Conservation (phyloP, 345 rosid species). For the Citrus australasica region DNA sequence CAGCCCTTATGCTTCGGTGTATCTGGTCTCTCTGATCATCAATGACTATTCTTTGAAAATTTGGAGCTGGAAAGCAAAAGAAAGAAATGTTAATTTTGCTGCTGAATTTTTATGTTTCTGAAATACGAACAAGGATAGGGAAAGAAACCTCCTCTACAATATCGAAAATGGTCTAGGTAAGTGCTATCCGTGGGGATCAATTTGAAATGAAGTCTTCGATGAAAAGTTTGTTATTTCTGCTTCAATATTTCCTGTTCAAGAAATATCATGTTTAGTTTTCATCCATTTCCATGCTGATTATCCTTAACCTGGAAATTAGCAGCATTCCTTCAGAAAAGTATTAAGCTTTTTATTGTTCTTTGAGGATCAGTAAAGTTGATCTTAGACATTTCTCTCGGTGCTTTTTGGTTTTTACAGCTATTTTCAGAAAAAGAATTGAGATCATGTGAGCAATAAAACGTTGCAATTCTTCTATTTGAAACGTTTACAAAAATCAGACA, state of each 20-base stretch:
- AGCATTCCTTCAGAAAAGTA: no score
- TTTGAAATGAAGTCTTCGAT: background rate
- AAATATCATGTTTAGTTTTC: no score
- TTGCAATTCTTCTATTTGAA: background rate
- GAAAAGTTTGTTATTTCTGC: background rate
- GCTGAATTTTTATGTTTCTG: background rate
- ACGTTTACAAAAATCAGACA: background rate
- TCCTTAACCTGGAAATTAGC: no score
- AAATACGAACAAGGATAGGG: background rate
- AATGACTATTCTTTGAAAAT: background rate
- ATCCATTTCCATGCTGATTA: no score
- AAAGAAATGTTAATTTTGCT: background rate
- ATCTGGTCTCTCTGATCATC: slow-evolving; percentile 60
- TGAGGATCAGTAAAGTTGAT: background rate
- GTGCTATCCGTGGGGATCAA: no score
- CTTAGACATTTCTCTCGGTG: background rate
- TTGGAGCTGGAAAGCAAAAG: background rate
- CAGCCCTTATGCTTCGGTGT: slow-evolving; percentile 68
- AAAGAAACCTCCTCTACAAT: background rate
- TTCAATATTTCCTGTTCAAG: background rate
- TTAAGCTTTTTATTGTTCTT: background rate
- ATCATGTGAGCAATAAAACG: background rate
- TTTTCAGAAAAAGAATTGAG: no score
- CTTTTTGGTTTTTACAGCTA: background rate
- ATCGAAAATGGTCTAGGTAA: background rate